Conservation (phyloP, 2,329 filamentous ascomycete genomes). For the Sporothrix protearum region DNA sequence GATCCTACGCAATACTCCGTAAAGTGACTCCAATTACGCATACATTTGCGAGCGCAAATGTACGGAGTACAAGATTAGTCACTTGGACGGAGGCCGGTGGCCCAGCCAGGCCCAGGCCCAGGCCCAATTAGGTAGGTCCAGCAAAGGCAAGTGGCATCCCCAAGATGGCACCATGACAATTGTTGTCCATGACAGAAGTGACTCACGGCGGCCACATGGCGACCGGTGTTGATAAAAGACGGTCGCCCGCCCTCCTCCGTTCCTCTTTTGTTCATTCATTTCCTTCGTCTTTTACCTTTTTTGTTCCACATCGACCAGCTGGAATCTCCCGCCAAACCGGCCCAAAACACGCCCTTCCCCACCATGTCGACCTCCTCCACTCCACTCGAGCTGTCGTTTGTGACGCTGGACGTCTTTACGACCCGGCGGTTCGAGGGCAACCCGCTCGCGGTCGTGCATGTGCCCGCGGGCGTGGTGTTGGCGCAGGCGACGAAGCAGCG, state of each 20-base stretch:
- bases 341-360: no score
- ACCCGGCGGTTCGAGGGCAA: constrained; percentile 52
- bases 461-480: constrained; percentile 44
- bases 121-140: background rate
- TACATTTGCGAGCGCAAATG: no score
- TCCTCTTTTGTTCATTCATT: no score
- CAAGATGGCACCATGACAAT: background rate
- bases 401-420: constrained; percentile 59
- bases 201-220: background rate
- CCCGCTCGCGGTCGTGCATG: constrained; percentile 56
- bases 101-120: background rate
- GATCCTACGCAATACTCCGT: no score
- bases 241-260: no score
- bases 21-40: no score
- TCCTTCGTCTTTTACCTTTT: background rate
- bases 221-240: background rate
- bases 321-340: no score
- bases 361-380: background rate
- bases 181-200: background rate
- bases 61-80: background rate
- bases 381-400: constrained; percentile 40
- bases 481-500: constrained; percentile 53
- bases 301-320: background rate
- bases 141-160: background rate
- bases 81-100: background rate